phyloP scores from a whole-genome alignment of 1,139 yeast genomes.

The Blastobotrys petasosporus region DNA sequence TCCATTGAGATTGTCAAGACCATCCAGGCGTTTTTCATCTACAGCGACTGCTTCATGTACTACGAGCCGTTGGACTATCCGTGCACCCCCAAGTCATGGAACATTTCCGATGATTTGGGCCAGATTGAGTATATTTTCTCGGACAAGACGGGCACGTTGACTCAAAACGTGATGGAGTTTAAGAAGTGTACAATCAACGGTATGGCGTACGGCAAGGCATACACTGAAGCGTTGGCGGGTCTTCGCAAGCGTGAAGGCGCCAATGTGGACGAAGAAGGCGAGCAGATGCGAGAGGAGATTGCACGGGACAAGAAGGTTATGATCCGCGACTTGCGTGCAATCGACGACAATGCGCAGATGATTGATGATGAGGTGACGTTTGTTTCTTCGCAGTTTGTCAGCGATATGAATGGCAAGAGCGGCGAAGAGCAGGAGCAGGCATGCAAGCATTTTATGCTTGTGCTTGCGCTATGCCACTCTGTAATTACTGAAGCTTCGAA shows the following conservation, averaged over 20 bases:
- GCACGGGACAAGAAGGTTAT: constrained; percentile 57
- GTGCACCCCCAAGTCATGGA: constrained; percentile 95
- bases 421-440: constrained; percentile 58
- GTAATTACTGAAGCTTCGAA: constrained; percentile 72
- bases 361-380: constrained; percentile 51
- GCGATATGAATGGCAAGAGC: constrained; percentile 45
- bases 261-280: constrained; percentile 65
- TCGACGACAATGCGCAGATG: constrained; percentile 53
- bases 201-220: constrained; percentile 83
- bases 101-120: constrained; percentile 93
- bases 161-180: constrained; percentile 96
- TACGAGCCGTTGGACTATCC: constrained; percentile 83
- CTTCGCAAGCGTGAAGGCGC: constrained; percentile 81
- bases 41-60: constrained; percentile 82
- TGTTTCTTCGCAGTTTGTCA: constrained; percentile 45
- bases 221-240: constrained; percentile 94
- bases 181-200: constrained; percentile 90
- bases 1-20: constrained; percentile 94
- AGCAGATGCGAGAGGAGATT: constrained; percentile 57
- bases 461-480: constrained; percentile 86
- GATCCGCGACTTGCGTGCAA: constrained; percentile 48
- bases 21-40: constrained; percentile 88
- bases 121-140: constrained; percentile 94
- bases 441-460: constrained; percentile 74
- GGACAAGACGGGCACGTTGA: constrained; percentile 94